Evolutionary conservation across 805 yeast genomes (phyloP).

Genomic region (Pichia kluyveri): DNA sequence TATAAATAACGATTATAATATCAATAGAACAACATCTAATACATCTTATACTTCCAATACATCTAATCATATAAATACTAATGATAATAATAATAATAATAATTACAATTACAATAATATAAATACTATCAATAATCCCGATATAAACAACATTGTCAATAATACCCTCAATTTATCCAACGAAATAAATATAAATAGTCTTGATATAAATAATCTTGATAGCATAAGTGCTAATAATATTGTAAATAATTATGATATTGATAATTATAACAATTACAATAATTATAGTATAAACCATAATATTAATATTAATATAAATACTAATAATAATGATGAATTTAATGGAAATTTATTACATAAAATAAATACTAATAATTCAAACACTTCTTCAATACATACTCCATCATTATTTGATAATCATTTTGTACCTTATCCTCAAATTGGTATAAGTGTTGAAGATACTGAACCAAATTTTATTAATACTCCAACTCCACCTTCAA

Average conservation of each 20-base stretch:
- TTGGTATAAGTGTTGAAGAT: constrained; percentile 16
- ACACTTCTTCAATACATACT: background rate
- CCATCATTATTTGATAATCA: background rate
- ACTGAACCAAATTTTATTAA: background rate
- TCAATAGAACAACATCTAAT: too few species aligned
- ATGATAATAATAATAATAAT: too few species aligned
- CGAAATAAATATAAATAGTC: too few species aligned
- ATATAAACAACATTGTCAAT: background rate
- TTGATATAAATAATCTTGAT: too few species aligned
- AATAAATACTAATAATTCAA: too few species aligned
- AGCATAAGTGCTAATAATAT: too few species aligned
- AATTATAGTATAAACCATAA: background rate
- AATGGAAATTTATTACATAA: background rate
- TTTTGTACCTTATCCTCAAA: background rate
- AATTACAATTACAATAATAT: background rate
- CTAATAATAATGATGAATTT: background rate
- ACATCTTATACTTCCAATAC: too few species aligned
- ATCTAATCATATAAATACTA: background rate
- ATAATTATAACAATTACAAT: background rate
- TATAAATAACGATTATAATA: too few species aligned
- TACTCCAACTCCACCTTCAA: too few species aligned
- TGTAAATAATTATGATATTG: too few species aligned
- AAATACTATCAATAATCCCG: background rate
- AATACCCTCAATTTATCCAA: too few species aligned
- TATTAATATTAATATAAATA: background rate